A percentile compares a stretch with the other conserved stretches of the same genome.
Conservation (phyloP, 495 filamentous ascomycete species). For the Entonaema liquescens region DNA sequence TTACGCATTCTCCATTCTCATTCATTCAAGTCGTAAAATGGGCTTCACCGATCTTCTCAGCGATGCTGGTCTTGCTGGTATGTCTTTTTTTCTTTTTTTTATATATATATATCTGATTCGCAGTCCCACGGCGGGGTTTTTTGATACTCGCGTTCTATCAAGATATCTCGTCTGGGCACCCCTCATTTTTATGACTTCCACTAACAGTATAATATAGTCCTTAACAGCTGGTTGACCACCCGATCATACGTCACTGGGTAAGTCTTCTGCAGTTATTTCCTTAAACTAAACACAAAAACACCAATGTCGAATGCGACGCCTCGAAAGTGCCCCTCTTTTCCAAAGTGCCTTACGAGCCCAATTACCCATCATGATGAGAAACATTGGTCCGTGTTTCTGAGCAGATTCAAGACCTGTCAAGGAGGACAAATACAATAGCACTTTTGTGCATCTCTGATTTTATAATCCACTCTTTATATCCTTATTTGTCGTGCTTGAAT, state of each 20-base stretch:
- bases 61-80: constrained; percentile 87
- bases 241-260: constrained; percentile 96
- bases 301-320: constrained; percentile 24
- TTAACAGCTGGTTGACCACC: constrained; percentile 89
- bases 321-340: not conserved
- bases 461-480: constrained; percentile 22
- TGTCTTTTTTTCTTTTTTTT: constrained; percentile 11
- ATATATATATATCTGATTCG: not conserved
- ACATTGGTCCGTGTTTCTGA: constrained; percentile 99
- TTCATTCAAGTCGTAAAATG: constrained; percentile 62
- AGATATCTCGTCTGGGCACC: constrained; percentile 2
- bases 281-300: constrained; percentile 11
- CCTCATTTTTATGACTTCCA: not conserved
- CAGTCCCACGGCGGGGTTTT: not conserved
- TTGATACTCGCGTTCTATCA: not conserved
- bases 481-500: not conserved
- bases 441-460: constrained; percentile 85
- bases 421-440: constrained; percentile 81
- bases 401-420: constrained; percentile 96
- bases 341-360: constrained; percentile 28
- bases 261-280: constrained; percentile 51
- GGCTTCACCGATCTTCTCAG: constrained; percentile 93
- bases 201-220: constrained; percentile 66
- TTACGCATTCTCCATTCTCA: constrained; percentile 27
- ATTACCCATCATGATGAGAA: constrained; percentile 74